phyloP scores from a whole-genome alignment of 1,284 basidiomycete genomes.

The Boletus semigastroideus region DNA sequence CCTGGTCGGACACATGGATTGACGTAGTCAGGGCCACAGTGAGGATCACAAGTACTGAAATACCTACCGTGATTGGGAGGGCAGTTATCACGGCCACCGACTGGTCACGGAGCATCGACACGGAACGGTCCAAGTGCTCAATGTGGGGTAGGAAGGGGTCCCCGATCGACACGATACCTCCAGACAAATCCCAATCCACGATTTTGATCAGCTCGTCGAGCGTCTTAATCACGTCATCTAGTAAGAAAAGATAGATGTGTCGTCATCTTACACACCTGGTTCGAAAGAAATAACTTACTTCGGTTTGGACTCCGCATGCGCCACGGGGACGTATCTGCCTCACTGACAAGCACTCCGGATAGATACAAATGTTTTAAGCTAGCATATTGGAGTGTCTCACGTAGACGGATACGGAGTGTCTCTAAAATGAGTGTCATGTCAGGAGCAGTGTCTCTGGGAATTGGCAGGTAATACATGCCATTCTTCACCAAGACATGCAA shows the following conservation, averaged over 20 bases:
- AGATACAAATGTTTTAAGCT: not conserved
- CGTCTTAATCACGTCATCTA: constrained; percentile 22
- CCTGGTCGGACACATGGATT: constrained; percentile 11
- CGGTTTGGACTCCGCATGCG: constrained; percentile 19
- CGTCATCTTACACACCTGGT: not conserved
- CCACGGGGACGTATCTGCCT: constrained; percentile 13
- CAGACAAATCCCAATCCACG: constrained; percentile 21
- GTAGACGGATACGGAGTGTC: constrained; percentile 1
- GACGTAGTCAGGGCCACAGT: constrained; percentile 5
- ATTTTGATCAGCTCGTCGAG: constrained; percentile 29
- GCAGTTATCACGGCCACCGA: constrained; percentile 4
- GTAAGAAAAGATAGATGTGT: not conserved
- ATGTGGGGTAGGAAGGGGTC: constrained; percentile 20
- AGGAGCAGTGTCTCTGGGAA: not conserved
- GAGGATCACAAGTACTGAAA: constrained; percentile 17
- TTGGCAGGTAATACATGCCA: constrained; percentile 2
- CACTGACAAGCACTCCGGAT: constrained; percentile 6
- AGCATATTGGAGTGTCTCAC: not conserved
- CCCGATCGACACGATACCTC: constrained; percentile 19
- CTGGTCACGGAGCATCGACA: constrained; percentile 1
- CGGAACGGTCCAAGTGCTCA: constrained; percentile 18
- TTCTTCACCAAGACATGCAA: constrained; percentile 17
- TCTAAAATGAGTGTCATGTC: constrained; percentile 10
- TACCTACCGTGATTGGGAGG: constrained; percentile 18
- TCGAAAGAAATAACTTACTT: not conserved